Base-by-base conservation (phyloP, 345 rosid species). In the Populus tremula region DNA sequence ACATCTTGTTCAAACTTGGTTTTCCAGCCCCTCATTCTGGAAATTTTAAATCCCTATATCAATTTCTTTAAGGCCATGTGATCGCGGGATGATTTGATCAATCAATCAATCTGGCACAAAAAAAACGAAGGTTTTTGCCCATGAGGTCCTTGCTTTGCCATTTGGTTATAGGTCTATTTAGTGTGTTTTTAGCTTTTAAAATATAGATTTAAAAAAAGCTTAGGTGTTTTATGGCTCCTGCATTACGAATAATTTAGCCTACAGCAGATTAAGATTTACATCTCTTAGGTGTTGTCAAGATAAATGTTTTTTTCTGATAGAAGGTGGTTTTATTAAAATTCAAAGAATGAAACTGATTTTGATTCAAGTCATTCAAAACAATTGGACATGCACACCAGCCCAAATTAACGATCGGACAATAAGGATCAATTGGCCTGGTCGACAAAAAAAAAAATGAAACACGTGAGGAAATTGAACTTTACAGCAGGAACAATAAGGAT, bases 21-120 rank as follows among this genome's bases (percentile, higher is more conserved):
- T 74, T 43, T 66, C 54, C 38, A 61, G 76, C 68, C 64, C 64
- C 74, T 70, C 49, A 8, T 73, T 70, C 8, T 23, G 69, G 69
- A 56, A 80, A 71, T 41, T 67, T 25, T 54, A n/a, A 72, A 38
- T 56, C 47, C 72, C 79, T 50, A 1, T 13, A 68, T 72, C 49
- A 59, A 16, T 45, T 31, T 59, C 25, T 25, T 10, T 10, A 73
- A 62, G 27, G 9, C 39, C 78, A 66, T 70, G 73, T 81, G 78
- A 29, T 62, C 69, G 33, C 68, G 63, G 10, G 77, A n/a, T 61
- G 36, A 6, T 54, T 18, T 49, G 5, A 41, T 65, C 66, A 16
- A 29, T 65, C 66, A 16, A 29, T 27, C 43, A 27, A n/a, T 66
- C 75, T 72, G 11, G 16, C 10, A 59, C 18, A 12, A 39, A 17